Conservation (phyloP, 2,329 filamentous ascomycete species). For the Trichophyton schoenleinii region DNA sequence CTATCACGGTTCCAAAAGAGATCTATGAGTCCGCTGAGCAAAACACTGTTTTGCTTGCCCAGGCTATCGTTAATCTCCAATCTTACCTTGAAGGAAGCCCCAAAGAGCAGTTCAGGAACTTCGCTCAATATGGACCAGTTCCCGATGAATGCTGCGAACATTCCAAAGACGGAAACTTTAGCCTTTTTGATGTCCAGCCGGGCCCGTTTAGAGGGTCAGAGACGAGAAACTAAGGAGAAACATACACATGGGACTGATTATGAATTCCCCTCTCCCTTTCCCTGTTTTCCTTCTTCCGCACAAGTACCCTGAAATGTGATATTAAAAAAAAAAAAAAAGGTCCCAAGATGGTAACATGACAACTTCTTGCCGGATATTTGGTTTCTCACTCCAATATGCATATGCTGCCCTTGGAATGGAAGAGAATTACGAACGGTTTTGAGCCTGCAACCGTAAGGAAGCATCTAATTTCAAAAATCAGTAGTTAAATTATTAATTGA, state of each 20-base stretch:
- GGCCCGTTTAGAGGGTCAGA: background rate
- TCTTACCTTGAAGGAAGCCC: conserved; percentile 7
- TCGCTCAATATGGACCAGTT: conserved; percentile 11
- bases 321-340: too few species aligned
- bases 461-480: background rate
- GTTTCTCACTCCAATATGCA: background rate
- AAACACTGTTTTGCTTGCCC: conserved; percentile 7
- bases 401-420: background rate
- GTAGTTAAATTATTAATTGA: background rate
- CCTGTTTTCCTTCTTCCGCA: too few species aligned
- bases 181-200: conserved; percentile 7
- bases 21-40: conserved; percentile 3
- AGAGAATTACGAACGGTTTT: background rate
- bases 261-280: background rate
- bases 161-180: conserved; percentile 2
- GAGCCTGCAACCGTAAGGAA: background rate
- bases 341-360: too few species aligned
- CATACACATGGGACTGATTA: background rate
- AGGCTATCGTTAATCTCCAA: conserved; percentile 11
- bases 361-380: background rate
- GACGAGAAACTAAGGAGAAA: background rate
- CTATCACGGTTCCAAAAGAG: background rate
- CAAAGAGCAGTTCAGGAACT: conserved; percentile 7
- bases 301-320: background rate
- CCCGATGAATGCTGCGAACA: conserved; percentile 8